Evolutionary conservation across 2,329 filamentous ascomycete species (phyloP), one percentile per base, ranked within the genome.

Genomic region (Cytospora paraplurivora): DNA sequence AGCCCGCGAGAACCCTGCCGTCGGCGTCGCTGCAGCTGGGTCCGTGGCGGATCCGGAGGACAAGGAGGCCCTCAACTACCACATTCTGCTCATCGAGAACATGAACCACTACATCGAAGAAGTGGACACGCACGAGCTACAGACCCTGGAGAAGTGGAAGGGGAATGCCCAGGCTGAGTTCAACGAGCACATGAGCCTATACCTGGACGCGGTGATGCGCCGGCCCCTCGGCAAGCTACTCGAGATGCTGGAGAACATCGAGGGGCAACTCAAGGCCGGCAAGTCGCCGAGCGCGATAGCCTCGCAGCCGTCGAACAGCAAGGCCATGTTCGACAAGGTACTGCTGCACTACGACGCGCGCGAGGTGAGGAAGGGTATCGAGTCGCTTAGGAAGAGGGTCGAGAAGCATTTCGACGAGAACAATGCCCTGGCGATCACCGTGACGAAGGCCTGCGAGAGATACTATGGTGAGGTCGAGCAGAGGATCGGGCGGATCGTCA

Each of bases 101-200:
- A 97, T 97, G 93, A 96, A 97, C 73, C 93, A 97, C 76, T 98
- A 96, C 77, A 81, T 95, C 12, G 93, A 98, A 74, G 93, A 97
- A 75, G 90, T 96, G 10, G 92, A 96, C 69, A 78, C 89, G 17
- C 84, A 86, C 19, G 83, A 85, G 44, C 86, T 95, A 67, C 84
- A 90, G 8, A 87, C 96, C 0, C 83, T 98, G 5, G 87, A 91
- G 65, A 87, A 91, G 69, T 97, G 93, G 91, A 90, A 88, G 72
- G 85, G 88, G 47, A 88, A 89, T 63, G 95, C 94, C 1, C 81
- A 85, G 37, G 82, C 86, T 53, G 93, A 97, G 77, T 88, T 96
- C 75, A 81, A 84, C 59, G 93, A 97, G 76, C 95, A 98, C 75
- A 87, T 97, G 86, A 84, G 84, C 47, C 82, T 95, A 13, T 99